Evolutionary conservation across 352 stramenopile species (phyloP), one percentile per base, ranked within the genome.

Genomic region (Phytopythium mirpurense): DNA sequence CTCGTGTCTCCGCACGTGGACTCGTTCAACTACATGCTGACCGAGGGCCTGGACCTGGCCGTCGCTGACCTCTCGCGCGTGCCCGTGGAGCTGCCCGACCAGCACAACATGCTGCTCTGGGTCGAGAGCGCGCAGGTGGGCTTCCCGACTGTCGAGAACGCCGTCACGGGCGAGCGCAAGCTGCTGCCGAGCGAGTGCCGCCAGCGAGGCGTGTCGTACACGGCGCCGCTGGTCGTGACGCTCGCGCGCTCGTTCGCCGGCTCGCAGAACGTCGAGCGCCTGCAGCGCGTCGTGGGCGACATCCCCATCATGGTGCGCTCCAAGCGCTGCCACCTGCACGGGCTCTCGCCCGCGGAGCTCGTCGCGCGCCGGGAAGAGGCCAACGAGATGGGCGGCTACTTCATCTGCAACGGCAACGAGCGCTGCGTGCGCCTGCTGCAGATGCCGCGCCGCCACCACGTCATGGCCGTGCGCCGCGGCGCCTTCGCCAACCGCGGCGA

Each of bases 391-490:
- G 97, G 97, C 47, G 97, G 97, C 38, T 99, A 99, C 64, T 99
- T 99, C 60, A 98, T 99, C 56, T 97, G 98, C 62, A 98, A 98
- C 69, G 97, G 97, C 29, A 99, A 99, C 74, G 97, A 99, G 77
- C 88, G 97, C 55, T 97, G 97, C 54, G 95, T 99, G 40, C 85
- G 97, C 60, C 72, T 99, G 59, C 74, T 99, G 59, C 97, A 99
- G 78, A 93, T 96, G 72, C 84, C 86, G 11, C 78, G 85, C 38
- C 83, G 85, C 36, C 83, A 95, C 63, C 85, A 95, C 61, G 86
- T 95, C 53, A 91, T 90, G 79, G 95, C 96, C 6, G 96, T 99
- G 65, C 88, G 96, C 60, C 90, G 98, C 69, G 86, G 86, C n/a
- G 97, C 96, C 16, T 99, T 99, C 72, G 96, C 92, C 51, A 99